Percentiles rank a stretch among this genome's conserved stretches.
These are phyloP conservation scores for Fusarium lyarnte DNA, from an alignment of 2,329 filamentous ascomycete species.

Conservation along the genomic window DNA sequence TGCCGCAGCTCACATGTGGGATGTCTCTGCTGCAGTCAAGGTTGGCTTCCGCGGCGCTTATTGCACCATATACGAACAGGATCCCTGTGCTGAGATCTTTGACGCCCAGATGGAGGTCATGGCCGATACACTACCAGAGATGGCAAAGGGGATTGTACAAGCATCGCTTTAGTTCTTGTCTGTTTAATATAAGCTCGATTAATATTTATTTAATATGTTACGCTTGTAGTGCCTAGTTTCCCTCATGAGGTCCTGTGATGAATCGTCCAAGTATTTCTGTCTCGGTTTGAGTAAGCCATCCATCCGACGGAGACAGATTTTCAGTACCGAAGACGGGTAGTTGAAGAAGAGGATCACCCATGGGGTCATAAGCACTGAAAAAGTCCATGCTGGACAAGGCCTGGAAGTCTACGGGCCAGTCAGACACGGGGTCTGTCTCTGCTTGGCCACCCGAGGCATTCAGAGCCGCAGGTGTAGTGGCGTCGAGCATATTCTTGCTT, in stretches of 20 bases:
- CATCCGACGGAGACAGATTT: neutral
- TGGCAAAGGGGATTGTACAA: neutral
- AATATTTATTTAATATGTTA: no score
- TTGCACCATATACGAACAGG: conserved; percentile 2
- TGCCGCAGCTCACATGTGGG: conserved; percentile 69
- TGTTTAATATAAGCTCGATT: neutral
- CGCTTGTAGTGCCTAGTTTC: neutral
- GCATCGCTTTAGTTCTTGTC: neutral
- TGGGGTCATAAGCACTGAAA: neutral
- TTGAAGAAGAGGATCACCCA: neutral
- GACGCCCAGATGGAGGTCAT: neutral
- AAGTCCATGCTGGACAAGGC: conserved; percentile 1
- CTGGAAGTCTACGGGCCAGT: neutral
- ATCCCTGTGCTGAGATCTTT: conserved; percentile 1
- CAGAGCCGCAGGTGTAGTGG: neutral
- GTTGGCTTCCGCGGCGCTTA: conserved; percentile 7
- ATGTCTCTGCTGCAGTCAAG: conserved; percentile 60
- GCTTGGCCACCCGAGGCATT: neutral
- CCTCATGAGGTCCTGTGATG: neutral
- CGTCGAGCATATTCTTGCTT: neutral
- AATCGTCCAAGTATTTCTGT: neutral
- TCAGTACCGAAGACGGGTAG: neutral
- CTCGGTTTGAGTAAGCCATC: neutral
- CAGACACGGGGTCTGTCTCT: neutral
- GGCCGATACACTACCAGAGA: neutral